Evolutionary conservation across 768 basidiomycete species (phyloP), one percentile per base, ranked within the genome.

Genomic region (Hemileccinum rubropunctum): DNA sequence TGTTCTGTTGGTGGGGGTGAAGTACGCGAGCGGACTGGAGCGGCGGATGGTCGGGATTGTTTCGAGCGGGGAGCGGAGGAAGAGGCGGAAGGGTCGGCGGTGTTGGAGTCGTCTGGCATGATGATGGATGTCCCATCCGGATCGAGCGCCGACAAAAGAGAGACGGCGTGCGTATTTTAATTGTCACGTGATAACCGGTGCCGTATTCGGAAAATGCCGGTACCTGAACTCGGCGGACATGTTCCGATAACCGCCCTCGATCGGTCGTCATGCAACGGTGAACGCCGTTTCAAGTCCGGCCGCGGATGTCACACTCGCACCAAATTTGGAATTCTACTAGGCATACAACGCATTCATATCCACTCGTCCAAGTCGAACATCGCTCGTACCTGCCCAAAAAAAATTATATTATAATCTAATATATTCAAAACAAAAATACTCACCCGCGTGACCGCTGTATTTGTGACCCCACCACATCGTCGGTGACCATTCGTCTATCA

Each of bases 1-100:
- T 75, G 76, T 18, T 82, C 81, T 32, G 69, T 71, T 13, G 81
- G 80, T 1, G 81, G 78, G 0, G 66, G 66, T 27, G 60, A 62
- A 0, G 78, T 73, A 48, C 82, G 66, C 18, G 74, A 73, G 46
- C 82, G 76, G 36, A 83, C 73, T 13, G 73, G 54, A 6, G 73
- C 69, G 7, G 58, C 27, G 0, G 54, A 4, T 0, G 50, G 5
- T 23, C 52, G 56, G 9, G 53, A 61, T 12, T 58, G 64, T 42
- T 67, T 63, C 23, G 38, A 1, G 3, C 63, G 60, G 4, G 54
- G 36, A 0, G 42, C 36, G 51, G 60, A 1, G 33, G 59, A 13
- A 38, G 59, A 39, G 2, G 50, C 40, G 55, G 50, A 40, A 4
- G 62, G 40, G 50, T 53, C 53, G 42, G 42, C 28, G 50, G 20